Base-by-base conservation (phyloP, 1,284 basidiomycete genomes). In the Fistulinella cinereoalba region DNA sequence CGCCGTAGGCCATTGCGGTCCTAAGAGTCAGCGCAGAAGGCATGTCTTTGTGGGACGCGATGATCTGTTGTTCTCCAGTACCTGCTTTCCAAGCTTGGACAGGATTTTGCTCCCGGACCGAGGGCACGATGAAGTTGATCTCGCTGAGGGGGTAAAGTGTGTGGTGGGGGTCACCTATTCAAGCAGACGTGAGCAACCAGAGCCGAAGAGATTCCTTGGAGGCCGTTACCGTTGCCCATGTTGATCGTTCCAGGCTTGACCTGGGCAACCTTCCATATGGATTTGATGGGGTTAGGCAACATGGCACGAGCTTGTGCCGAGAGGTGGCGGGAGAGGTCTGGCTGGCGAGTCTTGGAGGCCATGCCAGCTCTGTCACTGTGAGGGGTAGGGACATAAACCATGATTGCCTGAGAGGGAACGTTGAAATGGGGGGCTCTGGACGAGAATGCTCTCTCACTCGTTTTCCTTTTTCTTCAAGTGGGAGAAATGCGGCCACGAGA, bases 211-310 rank as follows among this genome's bases (percentile, higher is more conserved):
- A 8, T 9, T 32, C 22, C 29, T 23, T 12, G 31, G 32, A 21
- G 15, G 19, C 25, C 0, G 45, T 28, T 50, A 66, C 62, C 62
- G 31, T 64, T 64, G 18, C 65, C 62, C 62, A 64, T 64, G 51
- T 64, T 64, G 46, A 64, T 67, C 25, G 65, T 64, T n/a, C 62
- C 62, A 3, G 65, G 47, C 43, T 64, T 67, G 24, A 67, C 62
- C 43, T 64, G 62, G 13, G 62, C 62, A 13, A 36, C 62, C 39
- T 64, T 64, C 62, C 62, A 64, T 10, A 64, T 65, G n/a, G 62
- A 41, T 43, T 64, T 64, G 46, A 64, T 64, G 7, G 62, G 62
- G 37, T 64, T 64, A 3, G 62, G 62, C 8, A 62, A 62, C 21
- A 64, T 52, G 2, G 61, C 54, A n/a, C 61, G 51, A 16, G 62